Evolutionary conservation across 2,329 filamentous ascomycete genomes (phyloP), one percentile per base, ranked within the genome.

Genomic region (Furcasterigmium sp.): DNA sequence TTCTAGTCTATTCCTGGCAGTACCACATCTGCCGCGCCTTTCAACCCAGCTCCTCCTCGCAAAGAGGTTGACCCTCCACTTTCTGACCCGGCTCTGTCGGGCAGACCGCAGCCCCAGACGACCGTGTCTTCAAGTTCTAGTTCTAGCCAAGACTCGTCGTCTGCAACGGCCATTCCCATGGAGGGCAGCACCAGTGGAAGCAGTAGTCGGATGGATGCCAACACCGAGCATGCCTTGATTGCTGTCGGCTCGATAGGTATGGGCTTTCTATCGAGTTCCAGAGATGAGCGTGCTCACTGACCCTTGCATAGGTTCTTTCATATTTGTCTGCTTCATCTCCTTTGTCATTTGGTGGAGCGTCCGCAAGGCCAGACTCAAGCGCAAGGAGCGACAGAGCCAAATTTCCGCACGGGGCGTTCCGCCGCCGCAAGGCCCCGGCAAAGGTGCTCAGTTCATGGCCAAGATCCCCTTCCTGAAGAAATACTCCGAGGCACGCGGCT

Each of bases 301-400:
- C 25, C 7, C n/a, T 1, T 3, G 3, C 2, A 10, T 10, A 72
- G 73, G 67, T 21, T 63, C 61, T 6, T 70, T 73, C 39, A 65
- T 75, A 17, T 53, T 72, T 21, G 46, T 72, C 8, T 69, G 64
- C 41, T 69, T 72, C 46, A 45, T 74, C 19, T 51, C 53, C 8
- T 76, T 69, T 70, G 57, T 74, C 19, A 53, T 68, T 5, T 73
- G 65, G 58, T 69, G 65, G 62, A 55, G 69, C 23, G 50, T 66
- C 11, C 69, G 62, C 53, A 59, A 62, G 18, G 56, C 58, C 10
- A 39, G 61, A 36, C 60, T 60, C 44, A 65, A 60, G 48, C 54
- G 59, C 8, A 63, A 55, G 40, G 51, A 51, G 23, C 45, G 46
- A 9, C 50, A 51, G 41, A 47, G 43, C 26, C 38, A 21, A 37